Evolutionary conservation across 768 basidiomycete genomes (phyloP).

Genomic region (Pleurotus giganteus): DNA sequence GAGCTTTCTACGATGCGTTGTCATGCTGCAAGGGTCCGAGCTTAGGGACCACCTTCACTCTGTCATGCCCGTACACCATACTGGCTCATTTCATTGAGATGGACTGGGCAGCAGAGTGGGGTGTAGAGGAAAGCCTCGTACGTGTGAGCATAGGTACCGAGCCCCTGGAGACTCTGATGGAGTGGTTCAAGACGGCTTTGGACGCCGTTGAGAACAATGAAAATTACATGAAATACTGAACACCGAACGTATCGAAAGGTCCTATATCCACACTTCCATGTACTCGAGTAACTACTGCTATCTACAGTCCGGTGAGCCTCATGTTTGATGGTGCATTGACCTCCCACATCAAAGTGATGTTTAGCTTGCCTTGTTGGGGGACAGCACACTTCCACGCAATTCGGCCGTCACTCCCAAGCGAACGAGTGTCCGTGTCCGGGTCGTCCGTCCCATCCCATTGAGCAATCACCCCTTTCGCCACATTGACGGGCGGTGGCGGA

Average conservation of each 20-base stretch:
- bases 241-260: too few species aligned
- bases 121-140: conserved; percentile 81
- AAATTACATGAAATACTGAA: too few species aligned
- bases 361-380: conserved; percentile 26
- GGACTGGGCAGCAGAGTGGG: conserved; percentile 87
- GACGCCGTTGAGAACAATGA: conserved; percentile 60
- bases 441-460: conserved; percentile 31
- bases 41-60: conserved; percentile 93
- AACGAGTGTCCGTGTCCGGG: conserved; percentile 16
- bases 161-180: conserved; percentile 52
- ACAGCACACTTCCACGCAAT: conserved; percentile 34
- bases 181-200: conserved; percentile 63
- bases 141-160: conserved; percentile 93
- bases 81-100: conserved; percentile 88
- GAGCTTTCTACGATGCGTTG: conserved; percentile 83
- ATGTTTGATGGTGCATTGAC: conserved; percentile 25
- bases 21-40: conserved; percentile 87
- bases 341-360: conserved; percentile 33
- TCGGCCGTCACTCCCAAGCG: conserved; percentile 31
- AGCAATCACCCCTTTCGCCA: conserved; percentile 23
- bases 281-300: not conserved
- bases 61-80: conserved; percentile 91
- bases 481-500: conserved; percentile 16
- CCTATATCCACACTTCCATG: too few species aligned
- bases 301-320: conserved; percentile 18